Conservation (phyloP, 2,329 filamentous ascomycete species). For the Colletotrichum sp. region DNA sequence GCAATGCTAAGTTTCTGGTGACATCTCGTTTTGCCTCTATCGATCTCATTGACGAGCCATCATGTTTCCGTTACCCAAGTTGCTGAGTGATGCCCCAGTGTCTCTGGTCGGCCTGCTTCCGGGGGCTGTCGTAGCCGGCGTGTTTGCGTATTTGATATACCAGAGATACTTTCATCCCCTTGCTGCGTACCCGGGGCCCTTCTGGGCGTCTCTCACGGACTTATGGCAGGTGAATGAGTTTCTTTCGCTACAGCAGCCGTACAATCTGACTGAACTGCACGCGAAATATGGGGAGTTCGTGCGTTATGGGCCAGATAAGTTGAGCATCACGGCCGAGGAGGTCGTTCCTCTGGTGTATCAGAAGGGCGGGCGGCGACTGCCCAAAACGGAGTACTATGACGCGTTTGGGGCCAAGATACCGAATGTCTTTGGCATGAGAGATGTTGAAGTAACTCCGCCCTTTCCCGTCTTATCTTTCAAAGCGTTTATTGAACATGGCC, state of each 20-base stretch:
- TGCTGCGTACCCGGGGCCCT: neutral
- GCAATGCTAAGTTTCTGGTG: neutral
- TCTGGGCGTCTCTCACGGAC: slow-evolving; percentile 2
- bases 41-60: neutral
- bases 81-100: neutral
- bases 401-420: neutral
- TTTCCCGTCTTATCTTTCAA: rapidly evolving
- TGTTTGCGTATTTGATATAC: neutral
- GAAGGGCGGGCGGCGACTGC: slow-evolving; percentile 5
- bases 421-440: slow-evolving; percentile 4
- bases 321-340: slow-evolving; percentile 13
- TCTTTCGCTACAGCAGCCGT: slow-evolving; percentile 4
- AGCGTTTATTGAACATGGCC: rapidly evolving
- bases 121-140: neutral
- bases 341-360: slow-evolving; percentile 5
- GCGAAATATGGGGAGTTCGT: neutral
- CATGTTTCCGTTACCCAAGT: neutral
- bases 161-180: slow-evolving; percentile 4
- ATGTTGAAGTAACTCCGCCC: neutral
- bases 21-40: rapidly evolving
- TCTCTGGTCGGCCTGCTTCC: neutral
- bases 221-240: slow-evolving; percentile 5
- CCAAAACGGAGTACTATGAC: slow-evolving; percentile 8
- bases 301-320: slow-evolving; percentile 2
- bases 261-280: slow-evolving; percentile 1